Conservation (phyloP, 768 basidiomycete species). For the Obba rivulosa region DNA sequence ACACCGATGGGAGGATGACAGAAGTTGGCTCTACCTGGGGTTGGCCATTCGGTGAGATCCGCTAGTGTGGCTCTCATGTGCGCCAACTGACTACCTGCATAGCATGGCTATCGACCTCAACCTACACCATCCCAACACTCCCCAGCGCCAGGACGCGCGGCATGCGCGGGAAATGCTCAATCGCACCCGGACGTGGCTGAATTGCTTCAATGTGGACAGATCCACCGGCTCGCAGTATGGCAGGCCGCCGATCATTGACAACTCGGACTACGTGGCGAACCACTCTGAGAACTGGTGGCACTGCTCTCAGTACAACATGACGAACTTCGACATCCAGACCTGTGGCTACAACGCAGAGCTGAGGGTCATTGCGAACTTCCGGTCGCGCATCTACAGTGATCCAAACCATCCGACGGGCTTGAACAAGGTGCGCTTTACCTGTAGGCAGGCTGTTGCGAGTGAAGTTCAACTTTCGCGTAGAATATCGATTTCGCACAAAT, state of each 20-base stretch:
- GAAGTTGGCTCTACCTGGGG: slow-evolving; percentile 86
- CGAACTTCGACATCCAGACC: slow-evolving; percentile 74
- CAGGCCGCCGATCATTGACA: slow-evolving; percentile 74
- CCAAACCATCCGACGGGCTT: slow-evolving; percentile 69
- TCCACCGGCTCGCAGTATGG: slow-evolving; percentile 88
- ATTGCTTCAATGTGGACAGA: slow-evolving; percentile 87
- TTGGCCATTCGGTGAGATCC: slow-evolving; percentile 69
- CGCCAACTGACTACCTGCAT: slow-evolving; percentile 24
- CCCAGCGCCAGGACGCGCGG: slow-evolving; percentile 71
- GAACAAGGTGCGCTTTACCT: slow-evolving; percentile 52
- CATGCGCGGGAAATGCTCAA: slow-evolving; percentile 86
- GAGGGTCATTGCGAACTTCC: slow-evolving; percentile 55
- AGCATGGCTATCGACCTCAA: slow-evolving; percentile 88
- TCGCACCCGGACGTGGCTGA: slow-evolving; percentile 85
- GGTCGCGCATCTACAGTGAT: slow-evolving; percentile 64
- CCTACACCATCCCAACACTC: slow-evolving; percentile 65
- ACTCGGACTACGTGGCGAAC: slow-evolving; percentile 70
- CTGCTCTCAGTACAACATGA: slow-evolving; percentile 60
- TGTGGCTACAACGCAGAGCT: slow-evolving; percentile 75
- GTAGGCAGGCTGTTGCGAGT: not conserved
- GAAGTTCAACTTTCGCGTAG: slow-evolving; percentile 27
- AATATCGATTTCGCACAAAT: slow-evolving; percentile 58
- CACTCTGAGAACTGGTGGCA: slow-evolving; percentile 71
- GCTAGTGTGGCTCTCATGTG: slow-evolving; percentile 7
- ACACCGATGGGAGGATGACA: slow-evolving; percentile 83